These are phyloP conservation scores for Neonothopanus nambi DNA, from an alignment of 1,284 basidiomycete genomes.

Conservation along the genomic window DNA sequence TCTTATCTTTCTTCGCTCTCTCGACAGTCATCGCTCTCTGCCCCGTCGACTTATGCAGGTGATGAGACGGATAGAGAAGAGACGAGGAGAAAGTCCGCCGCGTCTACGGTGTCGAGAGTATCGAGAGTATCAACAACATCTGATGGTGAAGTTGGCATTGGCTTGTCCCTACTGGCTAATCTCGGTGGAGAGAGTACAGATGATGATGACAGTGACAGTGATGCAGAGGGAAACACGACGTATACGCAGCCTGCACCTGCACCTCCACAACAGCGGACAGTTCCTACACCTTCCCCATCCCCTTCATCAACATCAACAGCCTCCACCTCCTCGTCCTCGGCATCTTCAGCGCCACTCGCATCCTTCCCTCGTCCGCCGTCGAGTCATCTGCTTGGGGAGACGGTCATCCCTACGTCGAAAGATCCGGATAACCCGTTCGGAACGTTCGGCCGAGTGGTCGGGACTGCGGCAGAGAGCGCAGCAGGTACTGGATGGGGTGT, in stretches of 20 bases:
- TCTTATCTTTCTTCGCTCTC: too few species aligned
- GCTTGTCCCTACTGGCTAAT: conserved; percentile 16
- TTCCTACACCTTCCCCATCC: conserved; percentile 1
- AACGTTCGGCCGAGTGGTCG: neutral
- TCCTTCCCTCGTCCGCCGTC: conserved; percentile 9
- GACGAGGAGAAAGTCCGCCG: too few species aligned
- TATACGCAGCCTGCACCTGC: neutral
- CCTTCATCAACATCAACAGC: conserved; percentile 4
- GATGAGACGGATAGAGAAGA: too few species aligned
- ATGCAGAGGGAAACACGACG: too few species aligned
- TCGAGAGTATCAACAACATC: conserved; percentile 11
- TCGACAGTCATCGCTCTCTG: too few species aligned
- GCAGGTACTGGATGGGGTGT: too few species aligned
- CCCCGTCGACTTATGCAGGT: too few species aligned
- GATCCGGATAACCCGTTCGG: conserved; percentile 9
- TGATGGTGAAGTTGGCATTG: conserved; percentile 20
- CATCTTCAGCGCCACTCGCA: neutral
- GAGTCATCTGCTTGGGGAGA: neutral
- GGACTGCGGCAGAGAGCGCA: too few species aligned
- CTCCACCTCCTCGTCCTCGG: neutral
- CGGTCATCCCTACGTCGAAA: neutral
- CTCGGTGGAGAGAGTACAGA: conserved; percentile 11
- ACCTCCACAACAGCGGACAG: neutral
- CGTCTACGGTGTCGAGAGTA: neutral
- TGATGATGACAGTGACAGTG: conserved; percentile 5